Evolutionary conservation across 1,139 yeast species (phyloP).

Genomic region (Yamadazyma triangularis): DNA sequence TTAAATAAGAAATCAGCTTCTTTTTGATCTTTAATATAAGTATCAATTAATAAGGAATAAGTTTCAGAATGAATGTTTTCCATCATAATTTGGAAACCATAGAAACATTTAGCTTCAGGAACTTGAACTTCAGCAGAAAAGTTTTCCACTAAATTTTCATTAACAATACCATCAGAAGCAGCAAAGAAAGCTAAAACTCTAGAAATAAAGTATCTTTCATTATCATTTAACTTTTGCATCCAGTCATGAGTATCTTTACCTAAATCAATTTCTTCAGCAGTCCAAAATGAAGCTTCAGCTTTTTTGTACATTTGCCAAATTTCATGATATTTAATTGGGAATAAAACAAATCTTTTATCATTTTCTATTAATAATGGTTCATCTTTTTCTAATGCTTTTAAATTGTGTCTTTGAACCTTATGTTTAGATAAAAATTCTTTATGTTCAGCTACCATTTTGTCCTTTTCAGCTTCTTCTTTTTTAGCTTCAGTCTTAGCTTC

Average conservation of each 20-base stretch:
- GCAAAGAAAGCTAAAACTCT: slow-evolving; percentile 97
- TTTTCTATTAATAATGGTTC: slow-evolving; percentile 90
- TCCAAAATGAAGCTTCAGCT: slow-evolving; percentile 99
- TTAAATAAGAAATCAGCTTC: slow-evolving; percentile 86
- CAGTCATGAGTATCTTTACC: slow-evolving; percentile 89
- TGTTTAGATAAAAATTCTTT: slow-evolving; percentile 53
- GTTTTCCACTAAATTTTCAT: slow-evolving; percentile 94
- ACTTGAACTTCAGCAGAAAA: slow-evolving; percentile 95
- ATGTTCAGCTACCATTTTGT: slow-evolving; percentile 40
- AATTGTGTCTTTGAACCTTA: slow-evolving; percentile 62
- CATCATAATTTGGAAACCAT: slow-evolving; percentile 99
- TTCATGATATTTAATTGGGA: slow-evolving; percentile 97
- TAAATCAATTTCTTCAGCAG: slow-evolving; percentile 97
- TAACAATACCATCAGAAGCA: slow-evolving; percentile 96
- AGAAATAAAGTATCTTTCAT: slow-evolving; percentile 86
- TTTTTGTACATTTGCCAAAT: slow-evolving; percentile 99
- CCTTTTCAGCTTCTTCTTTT: slow-evolving; percentile 13
- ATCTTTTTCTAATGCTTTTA: slow-evolving; percentile 74
- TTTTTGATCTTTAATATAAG: slow-evolving; percentile 92
- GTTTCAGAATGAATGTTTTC: slow-evolving; percentile 98
- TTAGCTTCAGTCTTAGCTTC: slow-evolving; percentile 9
- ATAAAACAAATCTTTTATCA: slow-evolving; percentile 84
- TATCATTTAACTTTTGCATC: slow-evolving; percentile 78
- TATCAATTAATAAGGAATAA: slow-evolving; percentile 87
- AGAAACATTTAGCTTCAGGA: slow-evolving; percentile 98